phyloP scores from a whole-genome alignment of 768 basidiomycete species.

The Lactarius tabidus region DNA sequence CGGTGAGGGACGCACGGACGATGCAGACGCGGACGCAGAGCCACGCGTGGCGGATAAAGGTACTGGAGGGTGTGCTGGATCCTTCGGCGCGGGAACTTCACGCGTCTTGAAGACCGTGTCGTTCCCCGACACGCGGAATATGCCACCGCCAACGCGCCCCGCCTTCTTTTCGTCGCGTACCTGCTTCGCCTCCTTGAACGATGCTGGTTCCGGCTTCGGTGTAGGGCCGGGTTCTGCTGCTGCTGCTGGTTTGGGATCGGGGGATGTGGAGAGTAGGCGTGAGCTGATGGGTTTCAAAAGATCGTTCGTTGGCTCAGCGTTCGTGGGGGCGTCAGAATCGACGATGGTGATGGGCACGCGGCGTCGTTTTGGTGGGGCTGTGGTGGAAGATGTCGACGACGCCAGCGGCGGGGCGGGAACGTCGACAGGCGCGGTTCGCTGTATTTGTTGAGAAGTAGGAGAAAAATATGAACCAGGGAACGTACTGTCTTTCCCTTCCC shows the following conservation, averaged over 20 bases:
- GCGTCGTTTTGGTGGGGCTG: slow-evolving; percentile 38
- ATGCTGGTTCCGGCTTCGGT: slow-evolving; percentile 27
- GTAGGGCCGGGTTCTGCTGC: slow-evolving; percentile 22
- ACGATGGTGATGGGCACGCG: slow-evolving; percentile 63
- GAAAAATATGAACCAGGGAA: neutral
- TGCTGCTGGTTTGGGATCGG: slow-evolving; percentile 13
- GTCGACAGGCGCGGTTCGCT: slow-evolving; percentile 32
- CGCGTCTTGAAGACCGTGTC: slow-evolving; percentile 51
- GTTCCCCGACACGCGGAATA: slow-evolving; percentile 62
- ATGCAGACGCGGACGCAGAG: neutral
- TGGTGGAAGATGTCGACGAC: neutral
- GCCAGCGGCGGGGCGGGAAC: slow-evolving; percentile 19
- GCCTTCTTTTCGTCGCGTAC: slow-evolving; percentile 42
- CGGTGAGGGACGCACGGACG: neutral
- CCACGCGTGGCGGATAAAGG: neutral
- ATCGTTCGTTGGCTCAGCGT: slow-evolving; percentile 2
- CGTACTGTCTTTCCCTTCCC: slow-evolving; percentile 32
- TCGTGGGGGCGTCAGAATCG: slow-evolving; percentile 32
- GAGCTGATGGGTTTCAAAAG: slow-evolving; percentile 25
- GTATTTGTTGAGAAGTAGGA: neutral
- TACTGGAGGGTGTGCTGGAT: neutral
- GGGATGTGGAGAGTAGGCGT: slow-evolving; percentile 15
- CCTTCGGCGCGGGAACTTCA: neutral
- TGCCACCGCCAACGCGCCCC: slow-evolving; percentile 59
- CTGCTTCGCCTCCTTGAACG: slow-evolving; percentile 58